Percentiles rank a stretch among this genome's conserved stretches.
phyloP scores from a whole-genome alignment of 2,329 filamentous ascomycete genomes.

The Fusarium sp. region DNA sequence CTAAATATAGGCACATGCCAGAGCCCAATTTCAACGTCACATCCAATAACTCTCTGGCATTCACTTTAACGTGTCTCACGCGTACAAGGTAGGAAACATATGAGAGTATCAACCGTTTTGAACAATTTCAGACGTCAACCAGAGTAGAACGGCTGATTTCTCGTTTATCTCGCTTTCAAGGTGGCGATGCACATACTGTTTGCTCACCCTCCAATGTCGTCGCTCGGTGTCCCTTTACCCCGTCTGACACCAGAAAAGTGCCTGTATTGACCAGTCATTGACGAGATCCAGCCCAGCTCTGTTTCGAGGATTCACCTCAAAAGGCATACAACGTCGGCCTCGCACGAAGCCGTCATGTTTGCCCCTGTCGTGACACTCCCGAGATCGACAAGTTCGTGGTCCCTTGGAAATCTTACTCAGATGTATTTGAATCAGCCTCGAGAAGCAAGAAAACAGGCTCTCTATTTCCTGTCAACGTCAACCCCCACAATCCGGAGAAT shows the following conservation, averaged over 20 bases:
- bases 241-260: conserved; percentile 37
- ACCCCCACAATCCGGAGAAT: conserved; percentile 76
- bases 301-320: not conserved
- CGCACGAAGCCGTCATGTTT: not conserved
- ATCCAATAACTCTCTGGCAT: not conserved
- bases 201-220: conserved; percentile 2
- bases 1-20: not conserved
- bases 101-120: not conserved
- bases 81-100: not conserved
- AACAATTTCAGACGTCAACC: not conserved
- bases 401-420: not conserved
- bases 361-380: not conserved
- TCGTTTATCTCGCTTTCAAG: conserved; percentile 11
- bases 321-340: not conserved
- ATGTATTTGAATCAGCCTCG: not conserved
- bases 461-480: conserved; percentile 58
- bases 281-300: conserved; percentile 5
- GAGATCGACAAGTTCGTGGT: not conserved
- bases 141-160: not conserved
- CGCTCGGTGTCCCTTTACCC: conserved; percentile 36
- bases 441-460: not conserved
- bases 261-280: conserved; percentile 2
- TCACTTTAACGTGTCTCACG: not conserved
- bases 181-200: not conserved
- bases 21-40: not conserved